These are phyloP conservation scores for Cryptococcus sp. DNA, from an alignment of 1,284 basidiomycete genomes.

Conservation along the genomic window DNA sequence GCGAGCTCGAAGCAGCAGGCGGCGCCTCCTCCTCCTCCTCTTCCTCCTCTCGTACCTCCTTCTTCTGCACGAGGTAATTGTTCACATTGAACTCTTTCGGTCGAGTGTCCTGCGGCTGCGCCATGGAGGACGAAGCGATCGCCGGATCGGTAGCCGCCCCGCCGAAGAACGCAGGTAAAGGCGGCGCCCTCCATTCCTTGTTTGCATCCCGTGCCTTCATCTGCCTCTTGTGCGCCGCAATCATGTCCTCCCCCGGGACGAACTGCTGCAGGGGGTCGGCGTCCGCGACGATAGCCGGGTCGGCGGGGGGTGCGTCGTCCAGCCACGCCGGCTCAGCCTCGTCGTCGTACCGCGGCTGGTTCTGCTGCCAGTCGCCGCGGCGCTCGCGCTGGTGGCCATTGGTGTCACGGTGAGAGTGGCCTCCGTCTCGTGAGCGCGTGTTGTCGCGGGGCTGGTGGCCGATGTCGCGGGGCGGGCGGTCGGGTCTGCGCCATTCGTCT, in stretches of 20 bases:
- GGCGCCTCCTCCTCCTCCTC: constrained; percentile 14
- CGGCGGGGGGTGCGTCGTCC: constrained; percentile 31
- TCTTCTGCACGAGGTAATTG: constrained; percentile 36
- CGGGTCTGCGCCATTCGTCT: constrained; percentile 15
- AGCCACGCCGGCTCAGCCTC: constrained; percentile 44
- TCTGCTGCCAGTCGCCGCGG: constrained; percentile 4
- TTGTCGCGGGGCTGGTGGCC: constrained; percentile 5
- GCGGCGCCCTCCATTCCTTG: constrained; percentile 15
- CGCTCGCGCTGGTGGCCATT: constrained; percentile 1
- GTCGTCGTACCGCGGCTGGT: constrained; percentile 25
- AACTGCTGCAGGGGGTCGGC: constrained; percentile 35
- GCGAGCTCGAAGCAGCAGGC: constrained; percentile 7
- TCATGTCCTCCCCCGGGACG: constrained; percentile 44
- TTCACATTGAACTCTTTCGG: constrained; percentile 40
- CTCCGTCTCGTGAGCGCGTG: not conserved
- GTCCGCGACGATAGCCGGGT: constrained; percentile 27
- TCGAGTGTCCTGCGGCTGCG: constrained; percentile 15
- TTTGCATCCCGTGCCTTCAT: constrained; percentile 30
- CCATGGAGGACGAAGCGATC: constrained; percentile 10
- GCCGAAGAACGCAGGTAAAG: constrained; percentile 29
- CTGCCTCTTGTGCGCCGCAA: constrained; percentile 41
- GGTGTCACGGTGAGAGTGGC: not conserved
- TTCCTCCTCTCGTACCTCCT: constrained; percentile 15
- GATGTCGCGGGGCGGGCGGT: constrained; percentile 1
- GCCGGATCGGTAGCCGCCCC: constrained; percentile 12